Evolutionary conservation across 2,329 filamentous ascomycete species (phyloP).

Genomic region (Exophiala viscosa): DNA sequence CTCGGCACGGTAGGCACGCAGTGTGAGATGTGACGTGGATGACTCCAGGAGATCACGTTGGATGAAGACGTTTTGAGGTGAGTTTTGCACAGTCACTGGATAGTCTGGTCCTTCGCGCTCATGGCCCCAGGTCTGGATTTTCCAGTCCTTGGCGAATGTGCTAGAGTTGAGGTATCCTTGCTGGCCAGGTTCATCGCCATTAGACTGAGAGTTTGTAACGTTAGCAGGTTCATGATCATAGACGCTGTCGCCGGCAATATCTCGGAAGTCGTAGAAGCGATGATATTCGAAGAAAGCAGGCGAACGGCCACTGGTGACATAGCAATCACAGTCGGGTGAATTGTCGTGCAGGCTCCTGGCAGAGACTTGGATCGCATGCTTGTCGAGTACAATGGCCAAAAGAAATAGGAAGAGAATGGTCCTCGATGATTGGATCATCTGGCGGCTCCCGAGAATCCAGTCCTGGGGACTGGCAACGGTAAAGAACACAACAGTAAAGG

Average conservation of each 20-base stretch:
- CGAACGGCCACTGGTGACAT: constrained; percentile 39
- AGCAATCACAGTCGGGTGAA: constrained; percentile 44
- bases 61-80: constrained; percentile 47
- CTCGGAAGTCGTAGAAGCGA: constrained; percentile 51
- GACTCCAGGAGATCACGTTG: constrained; percentile 29
- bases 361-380: neutral
- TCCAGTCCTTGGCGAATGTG: constrained; percentile 38
- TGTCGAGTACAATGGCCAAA: neutral
- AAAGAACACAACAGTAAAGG: neutral
- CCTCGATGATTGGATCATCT: neutral
- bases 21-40: constrained; percentile 41
- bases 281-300: constrained; percentile 50
- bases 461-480: neutral
- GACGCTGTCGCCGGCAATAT: constrained; percentile 32
- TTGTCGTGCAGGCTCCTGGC: constrained; percentile 1
- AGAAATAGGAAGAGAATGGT: neutral
- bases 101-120: constrained; percentile 35
- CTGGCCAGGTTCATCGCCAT: constrained; percentile 24
- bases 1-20: constrained; percentile 42
- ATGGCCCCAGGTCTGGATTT: constrained; percentile 40
- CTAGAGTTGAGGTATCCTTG: constrained; percentile 34
- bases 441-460: neutral
- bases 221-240: constrained; percentile 28
- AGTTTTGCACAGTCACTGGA: constrained; percentile 44
- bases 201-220: constrained; percentile 23